A percentile compares a stretch with the other conserved stretches of the same genome.
Evolutionary conservation across 495 filamentous ascomycete species (phyloP).

Genomic region (Neurospora pannonica): DNA sequence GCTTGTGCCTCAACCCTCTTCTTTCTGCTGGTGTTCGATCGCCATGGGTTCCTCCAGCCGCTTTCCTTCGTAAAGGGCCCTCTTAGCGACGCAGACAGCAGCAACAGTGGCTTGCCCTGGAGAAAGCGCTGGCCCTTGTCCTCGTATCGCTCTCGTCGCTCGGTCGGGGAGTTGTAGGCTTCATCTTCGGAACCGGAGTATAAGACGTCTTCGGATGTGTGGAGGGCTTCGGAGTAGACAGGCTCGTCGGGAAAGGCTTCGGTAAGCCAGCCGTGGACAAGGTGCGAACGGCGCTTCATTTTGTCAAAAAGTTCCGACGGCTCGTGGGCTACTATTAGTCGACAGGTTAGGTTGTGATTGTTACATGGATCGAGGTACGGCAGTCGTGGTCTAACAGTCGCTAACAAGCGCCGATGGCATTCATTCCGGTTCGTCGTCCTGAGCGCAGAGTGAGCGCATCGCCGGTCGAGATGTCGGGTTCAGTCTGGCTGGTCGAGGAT

Average conservation of each 20-base stretch:
- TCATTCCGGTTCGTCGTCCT: not conserved
- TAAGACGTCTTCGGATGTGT: constrained; percentile 31
- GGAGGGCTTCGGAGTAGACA: constrained; percentile 35
- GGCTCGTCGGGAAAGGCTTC: constrained; percentile 16
- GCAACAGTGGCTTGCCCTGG: constrained; percentile 44
- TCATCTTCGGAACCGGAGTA: constrained; percentile 52
- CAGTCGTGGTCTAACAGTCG: not conserved
- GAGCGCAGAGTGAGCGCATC: not conserved
- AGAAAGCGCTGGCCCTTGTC: constrained; percentile 49
- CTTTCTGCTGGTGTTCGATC: constrained; percentile 5
- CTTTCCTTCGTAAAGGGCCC: constrained; percentile 50
- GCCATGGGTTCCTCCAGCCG: constrained; percentile 61
- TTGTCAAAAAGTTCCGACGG: not conserved
- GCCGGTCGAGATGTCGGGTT: not conserved
- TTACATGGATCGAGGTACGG: not conserved
- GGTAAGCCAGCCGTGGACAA: constrained; percentile 9
- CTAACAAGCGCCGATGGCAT: not conserved
- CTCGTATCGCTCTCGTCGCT: constrained; percentile 50
- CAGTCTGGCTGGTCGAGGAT: not conserved
- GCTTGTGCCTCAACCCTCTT: not conserved
- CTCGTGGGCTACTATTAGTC: not conserved
- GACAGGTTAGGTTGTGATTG: not conserved
- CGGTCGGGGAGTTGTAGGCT: constrained; percentile 32
- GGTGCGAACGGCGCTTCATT: constrained; percentile 1
- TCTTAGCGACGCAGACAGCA: constrained; percentile 51